Conservation (phyloP, 1,284 basidiomycete genomes). For the Fomitopsis palustris region DNA sequence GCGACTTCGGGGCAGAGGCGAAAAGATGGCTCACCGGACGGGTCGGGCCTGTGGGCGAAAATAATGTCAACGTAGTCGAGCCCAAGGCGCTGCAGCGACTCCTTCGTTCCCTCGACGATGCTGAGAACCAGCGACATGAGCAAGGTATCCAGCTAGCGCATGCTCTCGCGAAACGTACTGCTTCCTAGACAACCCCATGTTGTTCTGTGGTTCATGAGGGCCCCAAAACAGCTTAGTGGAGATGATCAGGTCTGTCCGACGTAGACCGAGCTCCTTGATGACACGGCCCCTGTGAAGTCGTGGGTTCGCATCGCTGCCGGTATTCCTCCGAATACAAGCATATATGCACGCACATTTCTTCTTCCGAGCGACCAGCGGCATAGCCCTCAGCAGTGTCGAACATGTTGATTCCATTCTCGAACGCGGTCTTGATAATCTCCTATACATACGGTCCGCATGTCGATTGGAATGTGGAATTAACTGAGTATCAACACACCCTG, state of each 20-base stretch:
- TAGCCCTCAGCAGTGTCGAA: constrained; percentile 69
- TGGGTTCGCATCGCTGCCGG: not conserved
- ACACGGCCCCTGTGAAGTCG: constrained; percentile 58
- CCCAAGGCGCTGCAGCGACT: constrained; percentile 66
- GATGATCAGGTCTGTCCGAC: constrained; percentile 70
- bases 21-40: constrained; percentile 35
- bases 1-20: not conserved
- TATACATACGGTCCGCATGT: constrained; percentile 15
- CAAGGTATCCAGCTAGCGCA: not conserved
- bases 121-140: constrained; percentile 28
- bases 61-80: constrained; percentile 78
- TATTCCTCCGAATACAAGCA: not conserved
- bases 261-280: constrained; percentile 73
- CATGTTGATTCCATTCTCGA: constrained; percentile 69
- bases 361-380: constrained; percentile 64
- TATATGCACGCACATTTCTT: constrained; percentile 50
- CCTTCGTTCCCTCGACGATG: constrained; percentile 75
- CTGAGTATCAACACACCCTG: constrained; percentile 35
- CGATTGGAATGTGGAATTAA: not conserved
- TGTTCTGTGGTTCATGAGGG: constrained; percentile 53
- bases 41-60: constrained; percentile 60
- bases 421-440: constrained; percentile 64
- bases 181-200: constrained; percentile 63
- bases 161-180: constrained; percentile 47
- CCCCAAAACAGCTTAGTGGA: constrained; percentile 72